Conservation (phyloP, 2,329 filamentous ascomycete species). For the Aspergillus aculeatinus region DNA sequence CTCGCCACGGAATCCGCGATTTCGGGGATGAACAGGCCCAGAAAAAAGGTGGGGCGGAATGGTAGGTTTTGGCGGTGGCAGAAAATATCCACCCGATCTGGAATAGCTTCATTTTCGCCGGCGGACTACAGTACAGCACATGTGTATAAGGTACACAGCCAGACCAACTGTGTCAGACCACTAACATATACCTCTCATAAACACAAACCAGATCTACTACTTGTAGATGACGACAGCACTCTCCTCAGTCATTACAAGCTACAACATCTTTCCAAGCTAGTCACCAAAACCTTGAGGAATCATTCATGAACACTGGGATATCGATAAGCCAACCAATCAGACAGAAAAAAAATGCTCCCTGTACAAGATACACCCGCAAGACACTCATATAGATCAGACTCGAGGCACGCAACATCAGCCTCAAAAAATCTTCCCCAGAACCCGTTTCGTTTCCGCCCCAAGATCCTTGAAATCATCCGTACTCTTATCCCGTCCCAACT, state of each 20-base stretch:
- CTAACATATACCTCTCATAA: too few species aligned
- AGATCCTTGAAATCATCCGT: slow-evolving; percentile 27
- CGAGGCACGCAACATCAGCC: too few species aligned
- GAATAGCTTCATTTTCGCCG: background rate
- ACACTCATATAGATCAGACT: slow-evolving; percentile 3
- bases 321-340: background rate
- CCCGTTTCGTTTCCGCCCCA: slow-evolving; percentile 43
- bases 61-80: background rate
- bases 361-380: background rate
- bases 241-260: background rate
- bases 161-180: too few species aligned
- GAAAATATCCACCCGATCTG: background rate
- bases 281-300: background rate
- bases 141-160: too few species aligned
- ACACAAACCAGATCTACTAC: too few species aligned
- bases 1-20: background rate
- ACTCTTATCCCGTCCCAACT: slow-evolving; percentile 24
- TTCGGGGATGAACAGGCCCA: background rate
- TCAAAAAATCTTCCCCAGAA: slow-evolving; percentile 49
- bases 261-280: too few species aligned
- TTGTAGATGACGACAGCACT: background rate
- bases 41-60: background rate
- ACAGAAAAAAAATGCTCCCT: background rate
- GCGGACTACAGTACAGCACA: background rate
- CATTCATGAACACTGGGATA: background rate